Conservation (phyloP, 345 rosid genomes). For the Ailanthus altissimus region DNA sequence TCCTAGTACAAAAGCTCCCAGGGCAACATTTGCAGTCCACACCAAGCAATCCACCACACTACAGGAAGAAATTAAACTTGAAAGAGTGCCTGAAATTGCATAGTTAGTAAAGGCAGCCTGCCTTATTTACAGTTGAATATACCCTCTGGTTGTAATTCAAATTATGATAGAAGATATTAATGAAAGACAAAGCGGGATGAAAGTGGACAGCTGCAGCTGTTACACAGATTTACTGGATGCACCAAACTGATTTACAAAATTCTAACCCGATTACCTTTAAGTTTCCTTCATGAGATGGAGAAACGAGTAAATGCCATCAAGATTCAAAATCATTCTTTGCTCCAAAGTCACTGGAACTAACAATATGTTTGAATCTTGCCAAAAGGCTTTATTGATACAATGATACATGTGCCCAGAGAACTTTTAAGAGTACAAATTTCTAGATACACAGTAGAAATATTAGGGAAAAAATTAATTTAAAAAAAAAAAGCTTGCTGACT, state of each 20-base stretch:
- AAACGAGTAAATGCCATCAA: not conserved
- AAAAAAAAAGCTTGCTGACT: slow-evolving; percentile 13
- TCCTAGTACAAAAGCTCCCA: too few species aligned
- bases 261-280: not conserved
- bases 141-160: not conserved
- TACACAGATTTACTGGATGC: not conserved
- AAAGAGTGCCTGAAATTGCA: not conserved
- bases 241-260: not conserved
- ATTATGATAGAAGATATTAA: not conserved
- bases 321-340: not conserved
- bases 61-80: not conserved
- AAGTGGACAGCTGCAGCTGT: not conserved
- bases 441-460: not conserved
- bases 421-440: not conserved
- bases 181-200: too few species aligned
- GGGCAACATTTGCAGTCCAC: too few species aligned
- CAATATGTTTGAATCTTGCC: not conserved
- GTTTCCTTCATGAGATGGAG: not conserved
- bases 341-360: not conserved
- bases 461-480: not conserved
- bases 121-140: not conserved
- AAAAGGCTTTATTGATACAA: not conserved
- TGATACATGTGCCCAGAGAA: not conserved
- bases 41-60: too few species aligned
- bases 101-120: not conserved